Percentiles rank a stretch among this genome's conserved stretches.
Evolutionary conservation across 768 basidiomycete genomes (phyloP).

Genomic region (Mycena filopes): DNA sequence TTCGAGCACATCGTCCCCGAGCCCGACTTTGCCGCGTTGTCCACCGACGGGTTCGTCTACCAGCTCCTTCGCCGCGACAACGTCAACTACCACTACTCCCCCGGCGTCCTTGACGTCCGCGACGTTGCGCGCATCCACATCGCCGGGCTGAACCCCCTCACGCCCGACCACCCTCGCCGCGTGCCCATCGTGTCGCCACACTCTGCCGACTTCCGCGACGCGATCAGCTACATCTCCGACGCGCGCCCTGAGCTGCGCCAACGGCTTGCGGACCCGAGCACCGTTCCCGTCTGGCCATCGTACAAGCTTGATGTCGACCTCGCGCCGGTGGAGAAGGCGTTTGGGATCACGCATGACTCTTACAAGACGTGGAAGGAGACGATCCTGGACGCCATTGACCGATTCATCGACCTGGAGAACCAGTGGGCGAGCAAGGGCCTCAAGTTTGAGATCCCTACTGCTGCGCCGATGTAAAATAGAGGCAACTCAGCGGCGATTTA

Average conservation of each 20-base stretch:
- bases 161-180: slow-evolving; percentile 22
- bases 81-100: slow-evolving; percentile 1
- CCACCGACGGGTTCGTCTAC: slow-evolving; percentile 26
- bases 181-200: slow-evolving; percentile 15
- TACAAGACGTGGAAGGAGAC: too few species aligned
- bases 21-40: slow-evolving; percentile 25
- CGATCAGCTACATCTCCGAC: slow-evolving; percentile 15
- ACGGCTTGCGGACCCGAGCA: too few species aligned
- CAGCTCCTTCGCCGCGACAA: slow-evolving; percentile 23
- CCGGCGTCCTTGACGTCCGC: slow-evolving; percentile 14
- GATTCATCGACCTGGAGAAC: too few species aligned
- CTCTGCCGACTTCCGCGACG: slow-evolving; percentile 17
- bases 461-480: too few species aligned
- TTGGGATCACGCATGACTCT: too few species aligned
- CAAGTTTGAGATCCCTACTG: too few species aligned
- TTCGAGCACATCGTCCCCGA: slow-evolving; percentile 31
- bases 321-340: too few species aligned
- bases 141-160: slow-evolving; percentile 18
- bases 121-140: slow-evolving; percentile 31
- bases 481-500: too few species aligned
- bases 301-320: too few species aligned
- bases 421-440: too few species aligned
- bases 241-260: too few species aligned
- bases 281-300: slow-evolving; percentile 12
- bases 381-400: too few species aligned